Percentiles rank a stretch among this genome's conserved stretches.
Evolutionary conservation across 768 basidiomycete genomes (phyloP).

Genomic region (Plicaturopsis crispa): DNA sequence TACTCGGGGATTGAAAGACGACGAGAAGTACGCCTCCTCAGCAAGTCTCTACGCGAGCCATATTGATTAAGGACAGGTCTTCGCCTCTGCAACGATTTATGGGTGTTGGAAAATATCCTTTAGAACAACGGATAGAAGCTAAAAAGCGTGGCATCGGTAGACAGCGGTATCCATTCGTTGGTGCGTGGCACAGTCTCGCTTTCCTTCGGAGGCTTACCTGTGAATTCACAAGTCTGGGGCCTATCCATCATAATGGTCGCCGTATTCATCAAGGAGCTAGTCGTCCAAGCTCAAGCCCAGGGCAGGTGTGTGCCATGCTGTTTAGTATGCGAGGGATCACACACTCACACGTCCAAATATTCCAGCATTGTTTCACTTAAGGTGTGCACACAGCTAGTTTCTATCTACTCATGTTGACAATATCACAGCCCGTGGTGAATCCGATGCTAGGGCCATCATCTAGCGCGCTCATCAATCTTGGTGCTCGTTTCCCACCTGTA

Average conservation of each 20-base stretch:
- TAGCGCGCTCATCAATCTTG: constrained; percentile 77
- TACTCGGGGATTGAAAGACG: too few relatives aligned
- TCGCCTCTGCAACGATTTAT: constrained; percentile 34
- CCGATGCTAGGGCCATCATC: constrained; percentile 88
- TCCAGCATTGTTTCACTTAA: too few relatives aligned
- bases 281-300: constrained; percentile 66
- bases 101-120: constrained; percentile 44
- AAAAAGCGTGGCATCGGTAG: constrained; percentile 82
- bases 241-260: constrained; percentile 62
- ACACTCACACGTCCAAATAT: neutral
- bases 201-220: constrained; percentile 4
- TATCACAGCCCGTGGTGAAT: constrained; percentile 64
- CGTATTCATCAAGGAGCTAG: constrained; percentile 80
- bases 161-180: constrained; percentile 72
- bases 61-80: too few relatives aligned
- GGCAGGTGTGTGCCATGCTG: constrained; percentile 82
- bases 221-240: constrained; percentile 42
- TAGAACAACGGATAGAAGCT: constrained; percentile 80
- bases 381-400: too few relatives aligned
- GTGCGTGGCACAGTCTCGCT: constrained; percentile 31
- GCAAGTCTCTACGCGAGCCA: too few relatives aligned
- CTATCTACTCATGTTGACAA: neutral
- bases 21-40: too few relatives aligned
- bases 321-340: constrained; percentile 24
- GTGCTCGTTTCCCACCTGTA: constrained; percentile 89